phyloP scores from a whole-genome alignment of 2,329 filamentous ascomycete genomes.

The Arachnopeziza araneosa region DNA sequence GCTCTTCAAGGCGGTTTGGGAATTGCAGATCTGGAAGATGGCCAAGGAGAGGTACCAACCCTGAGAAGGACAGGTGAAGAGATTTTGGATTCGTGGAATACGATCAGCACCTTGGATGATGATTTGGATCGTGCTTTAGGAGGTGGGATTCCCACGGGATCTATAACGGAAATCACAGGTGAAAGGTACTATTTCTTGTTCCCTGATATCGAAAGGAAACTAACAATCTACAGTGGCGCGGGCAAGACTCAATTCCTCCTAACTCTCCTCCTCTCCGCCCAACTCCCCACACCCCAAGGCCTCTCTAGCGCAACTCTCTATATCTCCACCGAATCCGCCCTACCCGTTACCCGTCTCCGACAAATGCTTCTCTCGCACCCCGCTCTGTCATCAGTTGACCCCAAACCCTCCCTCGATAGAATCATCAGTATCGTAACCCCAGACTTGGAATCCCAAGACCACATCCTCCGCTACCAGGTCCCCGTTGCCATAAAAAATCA shows the following conservation, averaged over 20 bases:
- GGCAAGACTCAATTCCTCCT: slow-evolving; percentile 95
- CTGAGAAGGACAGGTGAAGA: slow-evolving; percentile 33
- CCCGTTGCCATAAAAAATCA: slow-evolving; percentile 75
- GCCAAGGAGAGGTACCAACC: slow-evolving; percentile 5
- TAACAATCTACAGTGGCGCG: slow-evolving; percentile 53
- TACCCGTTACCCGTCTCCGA: slow-evolving; percentile 74
- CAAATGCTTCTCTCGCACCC: slow-evolving; percentile 72
- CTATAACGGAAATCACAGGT: slow-evolving; percentile 83
- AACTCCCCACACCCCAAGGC: slow-evolving; percentile 70
- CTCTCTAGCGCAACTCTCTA: slow-evolving; percentile 75
- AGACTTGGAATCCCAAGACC: slow-evolving; percentile 90
- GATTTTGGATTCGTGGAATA: slow-evolving; percentile 40
- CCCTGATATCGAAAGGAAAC: slow-evolving; percentile 7
- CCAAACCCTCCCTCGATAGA: slow-evolving; percentile 60
- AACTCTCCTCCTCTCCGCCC: slow-evolving; percentile 74
- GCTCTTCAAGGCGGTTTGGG: slow-evolving; percentile 57
- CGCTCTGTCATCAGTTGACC: slow-evolving; percentile 41
- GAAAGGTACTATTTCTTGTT: slow-evolving; percentile 57
- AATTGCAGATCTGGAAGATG: slow-evolving; percentile 10
- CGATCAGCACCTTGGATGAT: slow-evolving; percentile 76
- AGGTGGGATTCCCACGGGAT: slow-evolving; percentile 75
- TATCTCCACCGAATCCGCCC: slow-evolving; percentile 84
- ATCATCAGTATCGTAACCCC: slow-evolving; percentile 79
- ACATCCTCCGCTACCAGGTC: slow-evolving; percentile 88
- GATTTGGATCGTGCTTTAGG: slow-evolving; percentile 64